Base-by-base conservation (phyloP, 306 rosid genomes). In the Quercus wislizeni region DNA sequence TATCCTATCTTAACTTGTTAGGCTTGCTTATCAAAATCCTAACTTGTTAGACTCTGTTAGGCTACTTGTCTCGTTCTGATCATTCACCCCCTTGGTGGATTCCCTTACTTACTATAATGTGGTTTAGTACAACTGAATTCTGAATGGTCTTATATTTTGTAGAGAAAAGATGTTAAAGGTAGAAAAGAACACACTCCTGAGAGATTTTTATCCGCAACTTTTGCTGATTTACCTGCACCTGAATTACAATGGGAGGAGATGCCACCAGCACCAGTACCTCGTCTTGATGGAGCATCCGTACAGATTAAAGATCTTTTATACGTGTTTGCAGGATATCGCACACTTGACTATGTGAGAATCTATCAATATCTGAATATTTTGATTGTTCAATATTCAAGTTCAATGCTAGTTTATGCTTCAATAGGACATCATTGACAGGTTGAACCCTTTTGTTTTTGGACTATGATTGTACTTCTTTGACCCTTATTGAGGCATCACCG, bases 191-290 rank as follows among this genome's bases (percentile, higher is more conserved):
- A 18, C 59, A 78, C 35, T 54, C n/a, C 84, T 25, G 76, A 81
- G 79, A 87, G 87, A 67, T 31, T 82, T 63, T 63, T 92, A 49
- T 83, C 97, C 0, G 87, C 85, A 71, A 91, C 97, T 2, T 91
- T 76, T 83, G 96, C 96, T 5, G 98, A 92, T 86, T 82, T 94
- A 70, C 85, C 91, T 72, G 98, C 97, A 58, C 97, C 97, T 27
- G 88, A 88, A 19, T 85, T 83, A 84, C 80, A 79, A 46, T 94
- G 97, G 98, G 97, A 94, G 78, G 84, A 86, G 59, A 88, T 94
- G 93, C 86, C 91, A 1, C 70, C 94, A 3, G 97, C 98, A 28
- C 97, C 98, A 0, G 97, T 94, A 18, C 97, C 97, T 62, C 93
- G 94, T 71, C 87, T 94, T 2, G 97, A 94, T 74, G 98, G 97